Conservation (phyloP, 257 asterid species). For the Nicotiana tabacum region DNA sequence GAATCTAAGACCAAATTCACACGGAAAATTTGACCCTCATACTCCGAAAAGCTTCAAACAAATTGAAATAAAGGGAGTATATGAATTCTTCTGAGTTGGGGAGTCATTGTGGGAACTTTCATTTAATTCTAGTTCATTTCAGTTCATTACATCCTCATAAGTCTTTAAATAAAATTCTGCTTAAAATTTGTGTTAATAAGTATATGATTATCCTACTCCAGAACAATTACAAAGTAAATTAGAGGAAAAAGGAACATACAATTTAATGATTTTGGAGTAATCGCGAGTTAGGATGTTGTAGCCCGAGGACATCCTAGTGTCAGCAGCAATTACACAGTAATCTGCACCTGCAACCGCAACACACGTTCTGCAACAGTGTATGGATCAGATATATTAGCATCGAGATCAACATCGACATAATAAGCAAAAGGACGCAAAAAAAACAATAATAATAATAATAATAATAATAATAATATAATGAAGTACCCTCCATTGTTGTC, state of each 20-base stretch:
- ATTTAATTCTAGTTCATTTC: too few species aligned
- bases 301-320: conserved; percentile 87
- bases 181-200: background rate
- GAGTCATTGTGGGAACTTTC: too few species aligned
- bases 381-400: background rate
- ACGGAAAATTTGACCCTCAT: too few species aligned
- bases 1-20: too few species aligned
- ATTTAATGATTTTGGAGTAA: conserved; percentile 66
- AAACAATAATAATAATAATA: too few species aligned
- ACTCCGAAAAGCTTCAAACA: too few species aligned
- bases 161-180: background rate
- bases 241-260: background rate
- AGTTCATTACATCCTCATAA: background rate
- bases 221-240: background rate
- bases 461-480: background rate
- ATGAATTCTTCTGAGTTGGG: too few species aligned
- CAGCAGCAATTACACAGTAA: conserved; percentile 91
- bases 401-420: background rate
- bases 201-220: background rate
- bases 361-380: conserved; percentile 48
- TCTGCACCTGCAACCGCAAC: conserved; percentile 91
- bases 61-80: too few species aligned
- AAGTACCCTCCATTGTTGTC: conserved; percentile 95
- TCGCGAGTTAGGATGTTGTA: conserved; percentile 73
- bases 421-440: background rate